These are phyloP conservation scores for Rhizopogon roseolus DNA, from an alignment of 768 basidiomycete genomes.

Conservation along the genomic window DNA sequence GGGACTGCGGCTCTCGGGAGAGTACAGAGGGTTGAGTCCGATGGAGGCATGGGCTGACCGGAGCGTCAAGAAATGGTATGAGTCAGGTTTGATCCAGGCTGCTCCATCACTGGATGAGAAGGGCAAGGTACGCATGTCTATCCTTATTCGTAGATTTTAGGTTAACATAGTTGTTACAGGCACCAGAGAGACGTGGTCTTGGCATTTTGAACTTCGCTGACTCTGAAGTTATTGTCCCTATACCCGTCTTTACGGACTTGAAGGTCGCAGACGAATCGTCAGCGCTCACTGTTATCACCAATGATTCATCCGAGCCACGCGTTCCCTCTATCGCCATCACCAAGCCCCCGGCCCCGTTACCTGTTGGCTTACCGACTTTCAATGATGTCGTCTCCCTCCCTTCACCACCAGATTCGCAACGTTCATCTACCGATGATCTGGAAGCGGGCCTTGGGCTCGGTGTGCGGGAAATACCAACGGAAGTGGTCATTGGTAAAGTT, in stretches of 20 bases:
- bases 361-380: slow-evolving; percentile 64
- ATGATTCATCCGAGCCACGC: slow-evolving; percentile 12
- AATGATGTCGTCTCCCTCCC: slow-evolving; percentile 48
- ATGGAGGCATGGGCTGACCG: slow-evolving; percentile 92
- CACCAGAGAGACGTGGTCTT: slow-evolving; percentile 39
- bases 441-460: slow-evolving; percentile 36
- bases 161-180: slow-evolving; percentile 26
- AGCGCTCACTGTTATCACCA: slow-evolving; percentile 19
- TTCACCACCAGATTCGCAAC: slow-evolving; percentile 40
- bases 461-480: slow-evolving; percentile 29
- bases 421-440: slow-evolving; percentile 33
- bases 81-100: slow-evolving; percentile 65
- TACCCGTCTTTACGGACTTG: slow-evolving; percentile 51
- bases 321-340: slow-evolving; percentile 60
- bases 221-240: slow-evolving; percentile 55
- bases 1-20: slow-evolving; percentile 72
- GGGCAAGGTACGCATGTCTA: slow-evolving; percentile 39
- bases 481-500: slow-evolving; percentile 11
- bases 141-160: not conserved
- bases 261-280: slow-evolving; percentile 13
- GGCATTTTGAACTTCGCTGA: slow-evolving; percentile 37
- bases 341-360: slow-evolving; percentile 66
- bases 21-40: slow-evolving; percentile 90
- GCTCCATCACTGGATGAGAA: slow-evolving; percentile 35
- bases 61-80: slow-evolving; percentile 83